phyloP scores from a whole-genome alignment of 73 alveolate species.

The Vitrella brassicaformis region DNA sequence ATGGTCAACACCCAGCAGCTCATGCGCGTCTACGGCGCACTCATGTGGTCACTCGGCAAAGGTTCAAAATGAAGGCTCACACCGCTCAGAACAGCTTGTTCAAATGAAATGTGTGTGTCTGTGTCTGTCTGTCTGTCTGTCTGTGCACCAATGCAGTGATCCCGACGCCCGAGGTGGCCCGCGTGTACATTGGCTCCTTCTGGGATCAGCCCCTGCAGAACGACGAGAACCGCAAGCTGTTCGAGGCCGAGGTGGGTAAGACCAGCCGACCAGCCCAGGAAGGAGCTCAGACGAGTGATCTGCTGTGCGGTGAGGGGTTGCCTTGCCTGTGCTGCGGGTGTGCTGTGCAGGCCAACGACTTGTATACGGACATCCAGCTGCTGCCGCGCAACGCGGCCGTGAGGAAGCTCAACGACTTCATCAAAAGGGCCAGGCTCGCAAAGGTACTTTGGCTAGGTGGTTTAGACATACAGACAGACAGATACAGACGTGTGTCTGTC shows the following conservation, averaged over 20 bases:
- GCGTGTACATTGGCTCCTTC: conserved; percentile 23
- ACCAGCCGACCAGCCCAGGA: not conserved
- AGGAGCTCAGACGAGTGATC: not conserved
- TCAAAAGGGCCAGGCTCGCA: conserved; percentile 26
- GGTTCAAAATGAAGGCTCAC: not conserved
- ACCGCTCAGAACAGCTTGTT: not conserved
- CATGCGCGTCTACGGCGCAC: conserved; percentile 35
- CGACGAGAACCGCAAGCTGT: conserved; percentile 18
- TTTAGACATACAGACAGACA: too few relatives aligned
- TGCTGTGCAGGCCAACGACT: conserved; percentile 20
- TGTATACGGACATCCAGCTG: conserved; percentile 20
- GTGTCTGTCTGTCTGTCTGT: not conserved
- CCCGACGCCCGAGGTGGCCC: conserved; percentile 37
- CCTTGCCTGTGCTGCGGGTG: too few relatives aligned
- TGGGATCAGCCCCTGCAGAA: conserved; percentile 34
- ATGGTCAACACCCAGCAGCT: conserved; percentile 22
- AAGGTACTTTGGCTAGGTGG: too few relatives aligned
- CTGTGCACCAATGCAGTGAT: conserved; percentile 1
- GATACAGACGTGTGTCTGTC: not conserved
- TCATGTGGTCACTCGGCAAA: conserved; percentile 36
- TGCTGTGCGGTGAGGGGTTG: too few relatives aligned
- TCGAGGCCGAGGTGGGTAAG: conserved; percentile 10
- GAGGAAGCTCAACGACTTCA: conserved; percentile 22
- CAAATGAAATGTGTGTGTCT: not conserved
- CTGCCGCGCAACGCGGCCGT: conserved; percentile 32